These are phyloP conservation scores for Phytopythium helicoides DNA, from an alignment of 352 stramenopile genomes.

Conservation along the genomic window DNA sequence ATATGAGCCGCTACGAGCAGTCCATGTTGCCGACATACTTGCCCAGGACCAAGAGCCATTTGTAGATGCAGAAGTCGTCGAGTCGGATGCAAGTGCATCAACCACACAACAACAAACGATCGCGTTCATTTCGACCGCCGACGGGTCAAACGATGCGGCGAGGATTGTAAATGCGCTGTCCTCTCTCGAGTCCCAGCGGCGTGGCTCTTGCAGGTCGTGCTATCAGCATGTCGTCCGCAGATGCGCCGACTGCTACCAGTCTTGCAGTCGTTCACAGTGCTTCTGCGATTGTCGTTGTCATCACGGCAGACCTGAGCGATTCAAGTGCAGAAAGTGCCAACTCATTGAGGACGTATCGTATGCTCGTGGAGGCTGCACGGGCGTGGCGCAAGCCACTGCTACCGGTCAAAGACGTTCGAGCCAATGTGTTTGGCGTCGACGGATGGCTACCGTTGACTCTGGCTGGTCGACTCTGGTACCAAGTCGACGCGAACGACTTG, in stretches of 20 bases:
- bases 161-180: not conserved
- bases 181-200: conserved; percentile 4
- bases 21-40: not conserved
- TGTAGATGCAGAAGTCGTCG: not conserved
- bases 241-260: not conserved
- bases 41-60: not conserved
- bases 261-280: conserved; percentile 3
- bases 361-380: conserved; percentile 34
- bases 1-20: not conserved
- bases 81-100: not conserved
- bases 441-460: conserved; percentile 46
- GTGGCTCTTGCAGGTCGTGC: not conserved
- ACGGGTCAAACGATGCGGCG: not conserved
- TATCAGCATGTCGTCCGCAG: not conserved
- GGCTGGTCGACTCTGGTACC: conserved; percentile 56
- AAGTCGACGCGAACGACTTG: conserved; percentile 31
- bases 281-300: conserved; percentile 32
- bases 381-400: conserved; percentile 35
- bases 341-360: conserved; percentile 12
- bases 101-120: not conserved
- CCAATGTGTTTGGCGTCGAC: conserved; percentile 9
- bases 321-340: not conserved
- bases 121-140: not conserved
- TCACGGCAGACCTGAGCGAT: conserved; percentile 19
- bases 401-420: conserved; percentile 36